Base-by-base conservation (phyloP, 1,139 yeast species). In the Yamadazyma conglobata region DNA sequence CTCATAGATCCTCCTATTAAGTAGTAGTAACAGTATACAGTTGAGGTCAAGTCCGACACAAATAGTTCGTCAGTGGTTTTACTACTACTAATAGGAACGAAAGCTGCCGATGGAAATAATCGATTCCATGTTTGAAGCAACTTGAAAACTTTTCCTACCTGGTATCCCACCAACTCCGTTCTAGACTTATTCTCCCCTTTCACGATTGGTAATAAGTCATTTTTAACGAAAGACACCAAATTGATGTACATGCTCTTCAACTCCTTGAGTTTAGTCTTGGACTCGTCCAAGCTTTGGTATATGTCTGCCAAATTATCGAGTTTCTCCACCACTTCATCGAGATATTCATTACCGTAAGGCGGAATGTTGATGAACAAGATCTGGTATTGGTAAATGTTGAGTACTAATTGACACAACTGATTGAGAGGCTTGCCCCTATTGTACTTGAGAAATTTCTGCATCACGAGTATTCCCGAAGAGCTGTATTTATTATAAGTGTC, bases 1-100 rank as follows among this genome's bases (percentile, higher is more conserved):
- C 56, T 56, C 25, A 58, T 44, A 12, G 56, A 44, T 2, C 47
- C 52, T 3, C 56, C 50, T 14, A 58, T 33, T 5, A 53, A 48
- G 31, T 40, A 47, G 39, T 49, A 56, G 41, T 57, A 58, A 31
- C 49, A 40, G 34, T 44, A 51, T 15, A 58, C 35, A 3, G 57
- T 47, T 4, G 52, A 44, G 10, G 50, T 31, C 20, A 56, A 39
- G 18, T 35, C 34, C 6, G 33, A 27, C 10, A 24, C 26, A 5
- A 39, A 18, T 13, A 36, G 28, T 23, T 46, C 50, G 19, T 46
- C 36, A 17, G 14, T 30, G 9, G 25, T 29, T 14, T 9, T 14
- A 10, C 6, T 32, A 27, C 9, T 23, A 5, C n/a, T 17, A 9
- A 23, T 22, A 4, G 48, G 50, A 5, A 31, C 37, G 32, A 54